These are phyloP conservation scores for Clarkia xantiana DNA, from an alignment of 345 rosid species.

Conservation along the genomic window DNA sequence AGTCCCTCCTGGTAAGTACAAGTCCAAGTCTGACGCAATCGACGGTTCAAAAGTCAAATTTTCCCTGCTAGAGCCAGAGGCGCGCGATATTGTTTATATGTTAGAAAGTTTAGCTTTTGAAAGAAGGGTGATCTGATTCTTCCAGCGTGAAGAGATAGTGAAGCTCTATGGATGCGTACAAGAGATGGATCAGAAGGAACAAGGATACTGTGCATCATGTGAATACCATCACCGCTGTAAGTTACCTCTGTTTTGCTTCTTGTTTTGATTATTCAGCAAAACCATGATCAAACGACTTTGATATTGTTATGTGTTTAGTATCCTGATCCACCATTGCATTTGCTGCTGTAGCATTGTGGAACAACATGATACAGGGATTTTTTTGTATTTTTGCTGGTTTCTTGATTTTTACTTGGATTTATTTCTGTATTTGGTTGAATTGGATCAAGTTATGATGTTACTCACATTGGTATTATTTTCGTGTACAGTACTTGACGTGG, in stretches of 20 bases:
- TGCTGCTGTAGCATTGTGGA: too few species aligned
- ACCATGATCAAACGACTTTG: background rate
- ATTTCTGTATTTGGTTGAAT: background rate
- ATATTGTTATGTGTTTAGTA: background rate
- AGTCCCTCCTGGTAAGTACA: too few species aligned
- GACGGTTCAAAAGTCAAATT: too few species aligned
- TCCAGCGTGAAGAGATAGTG: conserved; percentile 1
- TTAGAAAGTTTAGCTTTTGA: too few species aligned
- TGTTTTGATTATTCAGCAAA: background rate
- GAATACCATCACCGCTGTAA: conserved; percentile 90
- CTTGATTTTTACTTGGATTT: too few species aligned
- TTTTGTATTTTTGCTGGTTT: too few species aligned
- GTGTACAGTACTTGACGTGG: conserved; percentile 76
- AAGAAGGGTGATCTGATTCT: too few species aligned
- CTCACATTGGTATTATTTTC: background rate
- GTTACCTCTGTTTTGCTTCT: conserved; percentile 3
- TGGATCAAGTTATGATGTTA: background rate
- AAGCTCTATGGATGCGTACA: conserved; percentile 70
- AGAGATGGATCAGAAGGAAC: conserved; percentile 79
- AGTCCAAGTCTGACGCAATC: too few species aligned
- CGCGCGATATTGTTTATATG: too few species aligned
- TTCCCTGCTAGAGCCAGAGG: too few species aligned
- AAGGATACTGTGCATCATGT: conserved; percentile 76
- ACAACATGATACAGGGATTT: too few species aligned
- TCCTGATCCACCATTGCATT: conserved; percentile 2